Conservation (phyloP, 2,329 filamentous ascomycete species). For the Didymella keratinophila region DNA sequence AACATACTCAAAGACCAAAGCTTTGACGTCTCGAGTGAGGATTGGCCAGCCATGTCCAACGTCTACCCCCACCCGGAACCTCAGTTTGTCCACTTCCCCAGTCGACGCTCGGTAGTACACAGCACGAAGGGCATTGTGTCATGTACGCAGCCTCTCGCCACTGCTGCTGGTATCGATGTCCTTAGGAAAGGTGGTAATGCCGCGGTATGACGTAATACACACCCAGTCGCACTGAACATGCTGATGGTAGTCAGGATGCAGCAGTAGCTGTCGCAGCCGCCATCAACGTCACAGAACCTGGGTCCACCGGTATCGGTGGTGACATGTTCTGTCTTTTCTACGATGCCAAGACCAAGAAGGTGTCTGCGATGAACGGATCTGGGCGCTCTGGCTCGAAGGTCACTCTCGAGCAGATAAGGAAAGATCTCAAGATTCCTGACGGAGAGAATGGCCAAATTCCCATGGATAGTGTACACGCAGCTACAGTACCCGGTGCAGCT, state of each 20-base stretch:
- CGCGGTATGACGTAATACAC: conserved; percentile 68
- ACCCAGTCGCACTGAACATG: conserved; percentile 2
- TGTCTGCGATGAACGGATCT: conserved; percentile 89
- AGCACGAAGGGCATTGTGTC: conserved; percentile 91
- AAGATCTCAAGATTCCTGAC: conserved; percentile 70
- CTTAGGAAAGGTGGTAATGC: conserved; percentile 91
- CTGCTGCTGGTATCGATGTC: conserved; percentile 84
- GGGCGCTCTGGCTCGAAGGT: conserved; percentile 78
- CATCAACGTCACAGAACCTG: conserved; percentile 91
- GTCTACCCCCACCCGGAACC: conserved; percentile 60
- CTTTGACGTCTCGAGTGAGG: neutral
- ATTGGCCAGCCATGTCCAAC: conserved; percentile 38
- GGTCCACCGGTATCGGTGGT: conserved; percentile 92
- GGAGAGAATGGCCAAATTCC: conserved; percentile 70
- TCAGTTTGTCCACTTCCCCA: conserved; percentile 72
- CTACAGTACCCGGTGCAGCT: conserved; percentile 87
- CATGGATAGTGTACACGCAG: conserved; percentile 77
- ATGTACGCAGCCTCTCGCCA: conserved; percentile 87
- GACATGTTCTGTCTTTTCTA: conserved; percentile 98
- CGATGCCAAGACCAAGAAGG: conserved; percentile 79
- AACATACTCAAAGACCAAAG: neutral
- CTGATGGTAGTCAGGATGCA: conserved; percentile 73
- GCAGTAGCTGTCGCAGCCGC: conserved; percentile 92
- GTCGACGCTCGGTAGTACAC: conserved; percentile 89
- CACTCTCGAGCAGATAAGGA: conserved; percentile 74